Base-by-base conservation (phyloP, 225 moss, liverwort and hornwort genomes). In the Pseudisothecium myosuroides region DNA sequence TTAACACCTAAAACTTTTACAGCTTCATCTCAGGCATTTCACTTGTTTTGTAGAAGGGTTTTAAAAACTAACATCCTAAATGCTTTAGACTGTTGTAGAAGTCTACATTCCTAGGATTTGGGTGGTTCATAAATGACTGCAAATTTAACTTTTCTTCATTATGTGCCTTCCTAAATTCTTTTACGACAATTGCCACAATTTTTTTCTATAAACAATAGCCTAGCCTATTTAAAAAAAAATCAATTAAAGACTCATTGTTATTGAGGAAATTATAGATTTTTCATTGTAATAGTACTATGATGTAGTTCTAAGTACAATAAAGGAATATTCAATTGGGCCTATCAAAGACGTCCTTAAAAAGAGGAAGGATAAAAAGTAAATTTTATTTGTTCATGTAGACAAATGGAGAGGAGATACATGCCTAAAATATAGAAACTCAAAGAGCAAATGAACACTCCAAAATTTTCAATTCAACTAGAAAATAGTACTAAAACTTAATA, bases 181-280 rank as follows among this genome's bases (percentile, higher is more conserved):
- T n/a, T n/a, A 47, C 6, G 47, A 47, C 1, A 45, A 45, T 73
- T 17, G 6, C 11, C 2, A 29, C 45, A 73, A 29, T 28, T 28
- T 43, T 43, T 37, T 14, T 27, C 0, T 0, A 0, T 73, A 45
- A 16, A 28, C 0, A 73, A 0, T 45, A 45, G 28, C 6, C 5
- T 5, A 24, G 0, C 14, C 45, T 13, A 11, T 45, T 3, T 5
- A 27, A n/a, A n/a, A n/a, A n/a, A n/a, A n/a, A 43, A 72, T 43
- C 29, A 73, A 28, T 29, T 17, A 0, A 0, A 0, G 2, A 17
- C 6, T 11, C 0, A 1, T 1, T 11, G 0, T 45, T 43, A 9
- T 45, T 27, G 45, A 6, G 2, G 10, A 73, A 73, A 28, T 73
- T 45, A 17, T 14, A 29, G 3, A 4, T 71, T 3, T 27, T 71